phyloP scores from a whole-genome alignment of 2,329 filamentous ascomycete species.

The Neonectria punicea region DNA sequence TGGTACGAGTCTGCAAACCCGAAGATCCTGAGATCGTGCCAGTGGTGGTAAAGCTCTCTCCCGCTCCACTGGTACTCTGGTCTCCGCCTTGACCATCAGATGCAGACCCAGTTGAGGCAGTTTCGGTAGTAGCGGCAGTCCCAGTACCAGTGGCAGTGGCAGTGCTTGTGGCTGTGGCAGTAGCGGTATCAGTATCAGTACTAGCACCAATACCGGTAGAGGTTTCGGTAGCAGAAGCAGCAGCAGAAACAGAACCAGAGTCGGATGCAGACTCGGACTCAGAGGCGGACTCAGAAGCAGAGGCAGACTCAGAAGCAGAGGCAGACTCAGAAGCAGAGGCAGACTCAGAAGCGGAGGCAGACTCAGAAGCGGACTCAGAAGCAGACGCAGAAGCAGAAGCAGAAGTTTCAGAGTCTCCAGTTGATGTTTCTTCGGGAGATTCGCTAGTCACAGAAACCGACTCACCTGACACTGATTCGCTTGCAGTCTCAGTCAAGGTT shows the following conservation, averaged over 20 bases:
- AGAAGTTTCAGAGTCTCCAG: not conserved
- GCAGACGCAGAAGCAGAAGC: not conserved
- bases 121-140: not conserved
- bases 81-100: not conserved
- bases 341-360: not conserved
- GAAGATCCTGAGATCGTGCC: constrained; percentile 4
- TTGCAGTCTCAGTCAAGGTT: not conserved
- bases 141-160: constrained; percentile 4
- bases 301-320: not conserved
- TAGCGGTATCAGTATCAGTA: not conserved
- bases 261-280: not conserved
- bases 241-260: constrained; percentile 1
- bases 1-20: constrained; percentile 36
- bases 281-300: not conserved
- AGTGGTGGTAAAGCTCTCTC: not conserved
- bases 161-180: not conserved
- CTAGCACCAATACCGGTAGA: not conserved
- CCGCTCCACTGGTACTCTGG: not conserved
- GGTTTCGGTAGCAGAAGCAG: not conserved
- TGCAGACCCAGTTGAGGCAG: not conserved
- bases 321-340: not conserved
- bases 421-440: not conserved
- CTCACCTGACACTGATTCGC: not conserved
- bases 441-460: not conserved
- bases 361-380: not conserved